phyloP scores from a whole-genome alignment of 768 basidiomycete species.

The Coprinopsis strossmayeri region DNA sequence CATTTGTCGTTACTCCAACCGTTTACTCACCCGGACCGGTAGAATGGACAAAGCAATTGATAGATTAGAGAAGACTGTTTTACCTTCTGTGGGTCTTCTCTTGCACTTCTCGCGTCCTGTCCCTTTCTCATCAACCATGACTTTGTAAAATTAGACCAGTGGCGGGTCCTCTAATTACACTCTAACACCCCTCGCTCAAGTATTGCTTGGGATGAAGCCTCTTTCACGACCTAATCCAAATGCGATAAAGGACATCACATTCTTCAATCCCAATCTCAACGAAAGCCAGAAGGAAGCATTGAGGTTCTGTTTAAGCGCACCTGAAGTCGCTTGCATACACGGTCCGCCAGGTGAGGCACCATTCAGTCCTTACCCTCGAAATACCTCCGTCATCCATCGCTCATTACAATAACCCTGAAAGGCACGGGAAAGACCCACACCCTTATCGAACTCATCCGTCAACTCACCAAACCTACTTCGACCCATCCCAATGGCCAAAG shows the following conservation, averaged over 20 bases:
- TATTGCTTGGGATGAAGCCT: conserved; percentile 61
- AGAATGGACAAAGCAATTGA: conserved; percentile 87
- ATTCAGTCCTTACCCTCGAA: no score
- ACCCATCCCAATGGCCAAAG: conserved; percentile 47
- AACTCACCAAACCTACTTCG: conserved; percentile 49
- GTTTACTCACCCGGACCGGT: no score
- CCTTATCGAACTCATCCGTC: conserved; percentile 87
- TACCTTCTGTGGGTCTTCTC: conserved; percentile 16
- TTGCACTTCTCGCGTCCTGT: no score
- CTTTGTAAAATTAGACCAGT: conserved; percentile 20
- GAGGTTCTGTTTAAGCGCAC: conserved; percentile 70
- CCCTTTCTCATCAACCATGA: neutral
- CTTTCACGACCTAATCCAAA: conserved; percentile 29
- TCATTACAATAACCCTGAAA: conserved; percentile 17
- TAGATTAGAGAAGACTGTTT: conserved; percentile 39
- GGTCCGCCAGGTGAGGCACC: conserved; percentile 93
- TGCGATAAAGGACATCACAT: conserved; percentile 39
- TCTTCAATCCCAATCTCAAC: conserved; percentile 76
- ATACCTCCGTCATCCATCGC: no score
- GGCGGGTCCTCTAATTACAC: conserved; percentile 31
- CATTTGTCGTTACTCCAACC: no score
- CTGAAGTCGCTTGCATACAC: conserved; percentile 88
- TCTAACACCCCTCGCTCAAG: conserved; percentile 49
- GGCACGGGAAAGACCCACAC: conserved; percentile 97
- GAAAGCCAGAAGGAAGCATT: conserved; percentile 81